Evolutionary conservation across 805 yeast species (phyloP).

Genomic region (Cyberlindnera mrakii): DNA sequence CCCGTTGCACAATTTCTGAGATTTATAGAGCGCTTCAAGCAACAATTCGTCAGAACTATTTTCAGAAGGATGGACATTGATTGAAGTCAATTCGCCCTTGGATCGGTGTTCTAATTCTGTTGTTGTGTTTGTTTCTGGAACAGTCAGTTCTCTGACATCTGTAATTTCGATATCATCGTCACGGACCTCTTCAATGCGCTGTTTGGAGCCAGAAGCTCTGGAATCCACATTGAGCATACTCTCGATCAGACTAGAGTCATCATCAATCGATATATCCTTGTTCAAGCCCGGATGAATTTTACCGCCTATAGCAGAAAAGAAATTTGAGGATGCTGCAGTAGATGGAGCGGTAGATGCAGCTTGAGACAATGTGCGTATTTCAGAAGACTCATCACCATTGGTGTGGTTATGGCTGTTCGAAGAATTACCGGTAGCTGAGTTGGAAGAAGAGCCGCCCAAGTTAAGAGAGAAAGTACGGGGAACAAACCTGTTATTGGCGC

Average conservation of each 20-base stretch:
- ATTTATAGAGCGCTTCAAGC: slow-evolving; percentile 33
- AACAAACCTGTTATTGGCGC: slow-evolving; percentile 17
- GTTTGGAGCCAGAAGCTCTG: neutral
- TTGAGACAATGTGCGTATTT: slow-evolving; percentile 1
- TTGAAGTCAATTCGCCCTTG: neutral
- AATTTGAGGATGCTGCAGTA: slow-evolving; percentile 3
- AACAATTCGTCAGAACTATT: slow-evolving; percentile 29
- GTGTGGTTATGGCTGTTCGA: neutral
- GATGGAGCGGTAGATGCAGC: slow-evolving; percentile 10
- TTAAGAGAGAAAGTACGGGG: slow-evolving; percentile 19
- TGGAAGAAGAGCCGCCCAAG: slow-evolving; percentile 7
- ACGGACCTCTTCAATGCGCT: neutral
- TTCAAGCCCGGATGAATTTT: neutral
- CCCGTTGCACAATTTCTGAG: slow-evolving; percentile 29
- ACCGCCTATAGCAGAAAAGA: slow-evolving; percentile 1
- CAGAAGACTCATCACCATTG: slow-evolving; percentile 4
- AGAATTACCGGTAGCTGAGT: neutral
- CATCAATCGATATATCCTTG: slow-evolving; percentile 1
- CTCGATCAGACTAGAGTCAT: neutral
- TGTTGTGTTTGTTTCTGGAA: neutral
- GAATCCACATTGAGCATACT: neutral
- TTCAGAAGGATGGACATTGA: neutral
- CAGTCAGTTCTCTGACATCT: slow-evolving; percentile 28
- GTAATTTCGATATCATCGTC: slow-evolving; percentile 35
- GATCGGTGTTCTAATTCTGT: neutral